Base-by-base conservation (phyloP, 2,329 filamentous ascomycete species). In the Acephala macrosclerotiorum region DNA sequence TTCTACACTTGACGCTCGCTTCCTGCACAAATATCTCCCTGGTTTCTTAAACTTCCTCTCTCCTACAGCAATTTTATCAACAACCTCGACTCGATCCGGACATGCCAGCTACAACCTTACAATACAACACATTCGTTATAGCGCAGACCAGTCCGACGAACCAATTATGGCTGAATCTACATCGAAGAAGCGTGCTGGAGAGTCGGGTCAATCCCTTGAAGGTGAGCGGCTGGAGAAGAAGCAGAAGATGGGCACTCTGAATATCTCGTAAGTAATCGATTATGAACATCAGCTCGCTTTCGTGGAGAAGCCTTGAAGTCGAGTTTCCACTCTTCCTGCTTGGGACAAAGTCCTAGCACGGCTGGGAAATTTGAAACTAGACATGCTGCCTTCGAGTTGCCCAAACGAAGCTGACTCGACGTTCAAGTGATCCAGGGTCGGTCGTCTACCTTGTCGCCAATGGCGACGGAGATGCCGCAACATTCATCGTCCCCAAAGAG, bases 401-500 rank as follows among this genome's bases (percentile, higher is more conserved):
- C n/a, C 7, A 18, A 42, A 5, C 40, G 18, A 16, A 12, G 2
- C 40, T 42, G 40, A 18, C n/a, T 5, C 18, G 7, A 6, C 7
- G 3, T 49, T 14, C 3, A 7, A 49, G 45, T 14, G 8, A 49
- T 20, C n/a, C 20, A 2, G 20, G 25, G 7, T 12, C 11, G 20
- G 25, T 26, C n/a, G n/a, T 49, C 6, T 5, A 25, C 45, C 53
- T 67, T 0, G 55, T 53, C 14, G 60, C 25, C n/a, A 38, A 11
- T 2, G 2, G n/a, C 2, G 45, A 12, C 1, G 14, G 42, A 18
- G 1, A 16, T 1, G 26, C n/a, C 22, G 20, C 1, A 7, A 25
- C 60, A 12, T 66, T 67, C 26, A 26, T 55, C 0, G 29, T 68
- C 7, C 65, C 66, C n/a, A 68, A 68, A n/a, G 47, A 65, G 3